A percentile compares a stretch with the other conserved stretches of the same genome.
Conservation (phyloP, 352 stramenopile genomes). For the Phytophthora parvispora region DNA sequence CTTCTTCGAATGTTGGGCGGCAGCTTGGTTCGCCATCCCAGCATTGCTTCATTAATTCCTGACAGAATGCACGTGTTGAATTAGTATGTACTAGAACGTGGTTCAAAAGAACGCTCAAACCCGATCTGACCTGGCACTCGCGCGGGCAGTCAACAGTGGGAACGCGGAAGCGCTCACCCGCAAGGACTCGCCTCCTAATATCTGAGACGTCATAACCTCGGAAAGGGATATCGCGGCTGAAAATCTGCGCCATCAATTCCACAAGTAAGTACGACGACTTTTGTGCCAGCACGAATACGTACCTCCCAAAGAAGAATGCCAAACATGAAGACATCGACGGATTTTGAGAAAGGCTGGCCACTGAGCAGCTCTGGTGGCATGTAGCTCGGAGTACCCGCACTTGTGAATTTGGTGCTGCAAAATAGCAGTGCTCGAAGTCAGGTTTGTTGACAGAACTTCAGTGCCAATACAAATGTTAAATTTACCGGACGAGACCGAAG, state of each 20-base stretch:
- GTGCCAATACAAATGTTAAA: not conserved
- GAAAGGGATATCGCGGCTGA: slow-evolving; percentile 85
- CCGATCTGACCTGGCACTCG: slow-evolving; percentile 50
- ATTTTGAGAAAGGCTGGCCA: slow-evolving; percentile 87
- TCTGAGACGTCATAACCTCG: slow-evolving; percentile 76
- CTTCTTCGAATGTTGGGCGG: slow-evolving; percentile 70
- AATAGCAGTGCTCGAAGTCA: not conserved
- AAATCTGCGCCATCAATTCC: slow-evolving; percentile 59
- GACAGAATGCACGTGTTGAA: slow-evolving; percentile 14
- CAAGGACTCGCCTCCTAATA: slow-evolving; percentile 77
- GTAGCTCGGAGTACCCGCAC: slow-evolving; percentile 92
- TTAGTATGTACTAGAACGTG: too few species aligned
- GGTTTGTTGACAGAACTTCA: not conserved
- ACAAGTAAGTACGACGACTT: not conserved
- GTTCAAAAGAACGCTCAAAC: not conserved
- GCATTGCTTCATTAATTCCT: slow-evolving; percentile 76
- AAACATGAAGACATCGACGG: slow-evolving; percentile 95
- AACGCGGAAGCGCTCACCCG: slow-evolving; percentile 79
- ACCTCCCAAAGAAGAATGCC: slow-evolving; percentile 93
- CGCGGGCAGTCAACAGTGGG: slow-evolving; percentile 77
- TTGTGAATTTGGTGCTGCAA: slow-evolving; percentile 74
- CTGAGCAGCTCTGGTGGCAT: slow-evolving; percentile 91
- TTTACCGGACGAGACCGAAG: slow-evolving; percentile 88
- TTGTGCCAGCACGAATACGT: not conserved
- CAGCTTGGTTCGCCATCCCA: slow-evolving; percentile 66